Percentiles rank a stretch among this genome's conserved stretches.
Conservation (phyloP, 768 basidiomycete genomes). For the Rhodotorula diobovata region DNA sequence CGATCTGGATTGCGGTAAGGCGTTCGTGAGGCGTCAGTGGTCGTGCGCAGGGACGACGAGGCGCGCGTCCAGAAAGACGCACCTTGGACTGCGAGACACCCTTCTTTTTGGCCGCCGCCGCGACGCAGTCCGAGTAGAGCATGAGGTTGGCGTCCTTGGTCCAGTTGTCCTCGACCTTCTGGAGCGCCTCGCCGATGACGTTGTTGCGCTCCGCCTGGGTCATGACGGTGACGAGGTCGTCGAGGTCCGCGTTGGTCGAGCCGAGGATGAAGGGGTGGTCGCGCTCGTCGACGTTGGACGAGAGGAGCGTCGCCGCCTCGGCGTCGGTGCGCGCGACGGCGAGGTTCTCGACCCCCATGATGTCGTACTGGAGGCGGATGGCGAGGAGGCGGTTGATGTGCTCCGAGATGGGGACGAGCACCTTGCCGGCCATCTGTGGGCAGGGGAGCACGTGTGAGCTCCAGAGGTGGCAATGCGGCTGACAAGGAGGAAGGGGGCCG, state of each 20-base stretch:
- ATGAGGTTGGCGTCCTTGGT: constrained; percentile 67
- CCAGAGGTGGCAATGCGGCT: too few relatives aligned
- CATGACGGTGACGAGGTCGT: constrained; percentile 73
- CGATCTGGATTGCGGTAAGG: constrained; percentile 45
- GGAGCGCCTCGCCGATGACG: constrained; percentile 71
- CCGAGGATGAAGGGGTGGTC: constrained; percentile 97
- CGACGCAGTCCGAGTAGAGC: constrained; percentile 69
- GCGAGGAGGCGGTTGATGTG: constrained; percentile 97
- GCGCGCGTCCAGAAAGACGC: not conserved
- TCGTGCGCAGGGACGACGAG: not conserved
- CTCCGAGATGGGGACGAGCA: constrained; percentile 92
- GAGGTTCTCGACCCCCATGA: constrained; percentile 96
- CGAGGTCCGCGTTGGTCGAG: constrained; percentile 66
- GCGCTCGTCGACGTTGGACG: constrained; percentile 92
- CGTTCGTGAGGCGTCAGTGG: not conserved
- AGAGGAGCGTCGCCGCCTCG: constrained; percentile 94
- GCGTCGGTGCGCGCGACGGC: constrained; percentile 92
- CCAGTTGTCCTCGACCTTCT: constrained; percentile 87
- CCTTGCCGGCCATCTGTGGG: constrained; percentile 91
- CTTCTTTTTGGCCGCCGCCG: constrained; percentile 57
- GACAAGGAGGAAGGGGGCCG: constrained; percentile 53
- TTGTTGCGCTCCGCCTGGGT: constrained; percentile 75
- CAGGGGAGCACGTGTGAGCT: constrained; percentile 43
- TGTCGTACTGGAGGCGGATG: constrained; percentile 93
- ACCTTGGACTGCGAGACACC: constrained; percentile 50